phyloP scores from a whole-genome alignment of 192 early-diverging fungal genomes.

The Pecoramyces ruminantium region DNA sequence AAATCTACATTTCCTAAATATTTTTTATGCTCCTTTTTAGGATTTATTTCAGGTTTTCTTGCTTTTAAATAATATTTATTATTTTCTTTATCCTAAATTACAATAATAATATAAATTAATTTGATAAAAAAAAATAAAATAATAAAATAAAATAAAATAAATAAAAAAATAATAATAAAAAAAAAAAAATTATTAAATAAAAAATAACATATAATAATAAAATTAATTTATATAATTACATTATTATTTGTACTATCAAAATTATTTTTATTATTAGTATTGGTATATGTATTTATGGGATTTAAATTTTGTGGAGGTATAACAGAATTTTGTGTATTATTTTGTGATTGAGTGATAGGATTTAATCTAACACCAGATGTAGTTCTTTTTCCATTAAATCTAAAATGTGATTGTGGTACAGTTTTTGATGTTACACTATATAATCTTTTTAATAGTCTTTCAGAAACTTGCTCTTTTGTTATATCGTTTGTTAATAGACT shows the following conservation, averaged over 20 bases:
- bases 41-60: neutral
- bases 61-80: neutral
- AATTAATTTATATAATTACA: too few species aligned
- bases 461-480: neutral
- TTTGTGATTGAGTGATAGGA: neutral
- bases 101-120: too few species aligned
- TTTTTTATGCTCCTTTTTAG: neutral
- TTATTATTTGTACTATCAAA: too few species aligned
- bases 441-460: neutral
- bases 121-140: too few species aligned
- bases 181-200: too few species aligned
- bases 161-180: too few species aligned
- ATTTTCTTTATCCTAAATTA: too few species aligned
- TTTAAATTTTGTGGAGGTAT: neutral
- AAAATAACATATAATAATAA: too few species aligned
- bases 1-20: neutral
- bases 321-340: neutral
- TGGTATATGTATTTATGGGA: neutral
- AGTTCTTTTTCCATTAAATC: neutral
- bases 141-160: too few species aligned
- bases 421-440: neutral
- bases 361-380: neutral
- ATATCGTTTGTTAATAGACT: neutral
- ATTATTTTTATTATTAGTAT: neutral
- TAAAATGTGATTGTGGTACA: neutral